Base-by-base conservation (phyloP, 371 early-diverging fungal species). In the Mucor sp. region DNA sequence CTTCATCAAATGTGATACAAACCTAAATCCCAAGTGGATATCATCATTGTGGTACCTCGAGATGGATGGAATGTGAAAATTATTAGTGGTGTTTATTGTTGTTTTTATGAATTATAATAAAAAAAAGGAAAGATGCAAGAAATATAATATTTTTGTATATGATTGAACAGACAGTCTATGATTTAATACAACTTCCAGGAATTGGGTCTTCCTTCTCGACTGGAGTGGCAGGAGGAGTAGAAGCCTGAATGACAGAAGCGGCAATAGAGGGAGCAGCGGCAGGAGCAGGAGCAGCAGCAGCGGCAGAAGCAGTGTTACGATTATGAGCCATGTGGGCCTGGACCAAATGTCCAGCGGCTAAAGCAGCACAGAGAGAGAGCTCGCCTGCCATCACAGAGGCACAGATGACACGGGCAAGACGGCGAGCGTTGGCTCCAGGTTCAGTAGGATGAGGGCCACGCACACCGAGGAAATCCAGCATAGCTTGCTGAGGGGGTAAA, bases 331-430 rank as follows among this genome's bases (percentile, higher is more conserved):
- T 94, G 59, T 95, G 95, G 7, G 90, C 84, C 77, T 89, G 81
- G 60, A 95, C 95, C 64, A 95, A 74, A 70, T 95, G 93, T 35
- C 94, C 95, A 21, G 93, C 90, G 19, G 93, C 92, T 56, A 97
- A 81, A 7, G 97, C 97, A 12, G 94, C 85, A 70, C 92, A 91
- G 57, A 95, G 80, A 12, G 94, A 93, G 28, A 98, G 83, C 77
- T 98, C 99, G 43, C 97, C 98, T 19, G 97, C 98, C 94, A 98
- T 93, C 23, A 98, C 98, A 28, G 95, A 84, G 4, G 96, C 95
- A 70, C 91, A 93, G 58, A 97, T 93, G 56, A 96, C 89, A 23
- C 95, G 81, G 2, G 98, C 98, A 58, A 98, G 77, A 58, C 89
- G 84, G 74, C 93, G 94, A n/a, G 97, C 95, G 73, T 95, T 93